Evolutionary conservation across 1,284 basidiomycete species (phyloP), one percentile per base, ranked within the genome.

Genomic region (Cryptococcus floricola): DNA sequence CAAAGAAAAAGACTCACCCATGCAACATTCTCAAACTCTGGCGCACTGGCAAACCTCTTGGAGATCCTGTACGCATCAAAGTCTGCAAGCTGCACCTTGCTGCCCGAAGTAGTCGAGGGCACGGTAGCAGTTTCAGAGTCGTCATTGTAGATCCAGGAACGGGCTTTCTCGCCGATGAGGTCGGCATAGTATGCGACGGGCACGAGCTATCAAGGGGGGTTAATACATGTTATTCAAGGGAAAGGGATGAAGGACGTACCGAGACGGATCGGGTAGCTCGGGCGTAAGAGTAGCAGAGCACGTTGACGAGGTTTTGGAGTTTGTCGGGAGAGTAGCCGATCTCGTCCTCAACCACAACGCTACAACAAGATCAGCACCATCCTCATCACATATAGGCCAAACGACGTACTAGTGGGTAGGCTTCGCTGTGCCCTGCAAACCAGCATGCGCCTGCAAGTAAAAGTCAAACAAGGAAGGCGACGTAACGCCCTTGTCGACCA

Each of bases 391-490:
- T 54, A 71, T 1, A 18, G 3, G 7, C 12, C 43, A 8, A 13
- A 25, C 9, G 49, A 64, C 49, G 48, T 69, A 67, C 49, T 71
- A 69, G 50, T 71, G 69, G 16, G 69, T 71, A 2, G 69, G 69
- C 52, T 67, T 57, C 9, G 69, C 69, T 5, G 70, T 73, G 19
- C 70, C 70, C 34, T 68, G 65, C 19, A 67, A 52, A 4, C 68
- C 69, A 5, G 66, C 62, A 57, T 74, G 73, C 7, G 73, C 65
- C 52, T 75, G 73, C 10, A 75, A 63, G 67, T 69, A 77, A 54
- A 75, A 77, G 56, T 80, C 79, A 49, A 77, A 80, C 4, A 71
- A 74, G 58, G 70, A 78, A 0, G 79, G 78, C 53, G 79, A 78
- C 6, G 71, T 73, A 42, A 80, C 72, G 10, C 54, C 51, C 14